A percentile compares a stretch with the other conserved stretches of the same genome.
Evolutionary conservation across 257 asterid genomes (phyloP).

Genomic region (Nicotiana benthamiana): DNA sequence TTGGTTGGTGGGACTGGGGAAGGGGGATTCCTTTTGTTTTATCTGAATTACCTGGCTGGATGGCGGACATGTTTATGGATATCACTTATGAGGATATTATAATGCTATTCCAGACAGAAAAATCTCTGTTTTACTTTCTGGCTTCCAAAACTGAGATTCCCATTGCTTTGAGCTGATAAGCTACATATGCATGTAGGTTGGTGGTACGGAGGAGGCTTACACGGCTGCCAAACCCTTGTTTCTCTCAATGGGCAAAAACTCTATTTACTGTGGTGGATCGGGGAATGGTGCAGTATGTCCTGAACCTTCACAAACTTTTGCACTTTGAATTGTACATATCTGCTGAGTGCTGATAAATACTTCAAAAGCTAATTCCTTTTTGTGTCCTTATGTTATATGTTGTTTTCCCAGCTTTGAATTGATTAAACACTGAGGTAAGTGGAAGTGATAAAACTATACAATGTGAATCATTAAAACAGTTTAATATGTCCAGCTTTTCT

Average conservation of each 20-base stretch:
- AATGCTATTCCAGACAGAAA: neutral
- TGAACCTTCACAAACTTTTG: neutral
- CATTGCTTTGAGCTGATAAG: slow-evolving; percentile 9
- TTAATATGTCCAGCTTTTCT: neutral
- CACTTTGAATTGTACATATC: neutral
- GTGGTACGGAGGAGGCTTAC: slow-evolving; percentile 80
- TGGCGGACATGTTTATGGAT: neutral
- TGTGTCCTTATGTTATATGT: neutral
- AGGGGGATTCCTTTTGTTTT: neutral
- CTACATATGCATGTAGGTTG: slow-evolving; percentile 49
- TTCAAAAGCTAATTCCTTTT: neutral
- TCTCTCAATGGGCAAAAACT: slow-evolving; percentile 81
- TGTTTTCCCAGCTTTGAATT: neutral
- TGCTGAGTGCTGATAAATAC: neutral
- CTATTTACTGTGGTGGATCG: slow-evolving; percentile 91
- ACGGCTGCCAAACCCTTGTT: slow-evolving; percentile 62
- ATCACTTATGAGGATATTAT: neutral
- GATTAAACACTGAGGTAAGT: neutral
- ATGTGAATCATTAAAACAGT: neutral
- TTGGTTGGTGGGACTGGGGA: neutral
- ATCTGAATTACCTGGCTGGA: neutral
- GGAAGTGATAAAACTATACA: neutral
- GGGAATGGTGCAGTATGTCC: slow-evolving; percentile 88
- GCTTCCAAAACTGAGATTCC: neutral
- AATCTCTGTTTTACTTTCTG: neutral